Evolutionary conservation across 163 green algal genomes (phyloP), one percentile per base, ranked within the genome.

Genomic region (Scenedesmus sp.): DNA sequence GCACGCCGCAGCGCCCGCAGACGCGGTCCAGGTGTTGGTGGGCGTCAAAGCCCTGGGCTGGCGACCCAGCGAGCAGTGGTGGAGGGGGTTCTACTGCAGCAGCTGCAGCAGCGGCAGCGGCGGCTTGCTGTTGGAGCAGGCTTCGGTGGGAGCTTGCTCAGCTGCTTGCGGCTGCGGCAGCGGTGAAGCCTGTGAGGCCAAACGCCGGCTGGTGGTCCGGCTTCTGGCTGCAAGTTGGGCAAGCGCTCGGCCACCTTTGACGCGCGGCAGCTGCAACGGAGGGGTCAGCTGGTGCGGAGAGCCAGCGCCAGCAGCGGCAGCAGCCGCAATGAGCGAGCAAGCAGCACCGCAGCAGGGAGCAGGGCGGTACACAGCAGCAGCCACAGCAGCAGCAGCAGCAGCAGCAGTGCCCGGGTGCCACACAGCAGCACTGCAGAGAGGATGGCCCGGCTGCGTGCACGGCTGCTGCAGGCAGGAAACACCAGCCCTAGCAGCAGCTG

Each of bases 1-100:
- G 56, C 65, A 44, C n/a, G 3, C 15, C 9, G 46, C 44, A 51
- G 81, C 37, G 81, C 33, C 33, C 16, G 33, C 81, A 30, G 44
- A 49, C 18, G 81, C 16, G 0, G 73, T 46, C 9, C 46, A 87
- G 44, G 33, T 76, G 4, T 43, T 72, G 35, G 30, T n/a, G 81
- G 81, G 44, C 22, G 6, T 40, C 30, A 49, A 20, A 33, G 35
- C 49, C 49, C 44, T 87, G 18, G 33, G 20, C n/a, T 49, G 56
- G 37, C n/a, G 33, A 51, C 33, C 81, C 37, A 44, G 46, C 20
- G 6, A 49, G 37, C 56, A 46, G n/a, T 82, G 73, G 73, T 82
- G 73, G 73, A 33, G 37, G 37, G 43, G 20, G 80, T 70, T 61
- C 43, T 86, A 86, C 33, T 44, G 44, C 44, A 86, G n/a, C n/a